These are phyloP conservation scores for Hyphopichia pseudoburtonii DNA, from an alignment of 1,139 yeast species.

Conservation along the genomic window DNA sequence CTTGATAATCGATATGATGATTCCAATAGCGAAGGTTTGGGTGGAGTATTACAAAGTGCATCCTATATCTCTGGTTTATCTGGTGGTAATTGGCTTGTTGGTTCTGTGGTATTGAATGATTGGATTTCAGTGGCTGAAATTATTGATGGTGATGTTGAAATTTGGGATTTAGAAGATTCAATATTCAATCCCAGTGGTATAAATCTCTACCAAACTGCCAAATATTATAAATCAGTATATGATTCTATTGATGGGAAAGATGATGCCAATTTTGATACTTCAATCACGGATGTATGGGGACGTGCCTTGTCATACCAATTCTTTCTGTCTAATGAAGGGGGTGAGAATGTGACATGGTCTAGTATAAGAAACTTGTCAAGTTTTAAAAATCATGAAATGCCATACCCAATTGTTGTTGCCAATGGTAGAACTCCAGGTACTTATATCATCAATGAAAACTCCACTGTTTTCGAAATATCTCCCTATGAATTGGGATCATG, in stretches of 20 bases:
- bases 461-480: constrained; percentile 41
- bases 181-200: constrained; percentile 42
- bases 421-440: constrained; percentile 41
- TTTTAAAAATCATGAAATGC: constrained; percentile 37
- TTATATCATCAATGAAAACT: constrained; percentile 32
- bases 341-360: constrained; percentile 41
- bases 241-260: constrained; percentile 30
- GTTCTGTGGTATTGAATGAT: constrained; percentile 36
- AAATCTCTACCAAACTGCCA: constrained; percentile 31
- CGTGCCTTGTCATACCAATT: constrained; percentile 41
- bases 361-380: constrained; percentile 25
- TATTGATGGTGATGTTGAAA: constrained; percentile 21
- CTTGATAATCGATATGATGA: constrained; percentile 31
- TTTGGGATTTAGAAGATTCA: constrained; percentile 43
- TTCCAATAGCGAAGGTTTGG: constrained; percentile 29
- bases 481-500: constrained; percentile 48
- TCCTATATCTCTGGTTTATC: constrained; percentile 43
- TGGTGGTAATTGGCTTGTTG: constrained; percentile 48
- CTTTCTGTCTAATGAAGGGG: constrained; percentile 21
- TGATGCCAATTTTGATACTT: constrained; percentile 35
- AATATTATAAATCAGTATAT: constrained; percentile 32
- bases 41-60: constrained; percentile 41
- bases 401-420: constrained; percentile 42
- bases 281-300: constrained; percentile 49
- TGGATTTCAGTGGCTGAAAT: constrained; percentile 40